These are phyloP conservation scores for Rusavskia elegans DNA, from an alignment of 495 filamentous ascomycete species.

Conservation along the genomic window DNA sequence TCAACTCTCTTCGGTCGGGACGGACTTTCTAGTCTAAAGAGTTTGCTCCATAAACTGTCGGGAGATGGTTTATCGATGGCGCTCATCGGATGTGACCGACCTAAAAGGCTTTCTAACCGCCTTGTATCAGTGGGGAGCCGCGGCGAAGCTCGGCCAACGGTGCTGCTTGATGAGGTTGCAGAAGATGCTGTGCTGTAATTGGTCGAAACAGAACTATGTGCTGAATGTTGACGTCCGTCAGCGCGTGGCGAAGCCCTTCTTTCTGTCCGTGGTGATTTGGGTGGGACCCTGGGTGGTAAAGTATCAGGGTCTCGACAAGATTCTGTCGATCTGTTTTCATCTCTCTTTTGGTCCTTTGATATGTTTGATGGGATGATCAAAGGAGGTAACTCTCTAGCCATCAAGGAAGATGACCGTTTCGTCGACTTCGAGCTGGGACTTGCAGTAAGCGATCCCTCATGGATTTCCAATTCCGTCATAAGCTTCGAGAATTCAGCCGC, in stretches of 20 bases:
- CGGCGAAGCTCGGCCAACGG: slow-evolving; percentile 11
- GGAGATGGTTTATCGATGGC: background rate
- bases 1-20: background rate
- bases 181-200: slow-evolving; percentile 8
- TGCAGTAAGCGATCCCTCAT: slow-evolving; percentile 1
- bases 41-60: background rate
- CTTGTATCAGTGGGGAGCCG: slow-evolving; percentile 2
- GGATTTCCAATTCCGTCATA: background rate
- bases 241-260: slow-evolving; percentile 10
- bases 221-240: slow-evolving; percentile 7
- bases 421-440: background rate
- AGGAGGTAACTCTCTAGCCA: slow-evolving; percentile 32
- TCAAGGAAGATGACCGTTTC: slow-evolving; percentile 24
- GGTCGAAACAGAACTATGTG: slow-evolving; percentile 7
- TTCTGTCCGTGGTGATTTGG: slow-evolving; percentile 23
- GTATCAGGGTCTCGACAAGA: slow-evolving; percentile 18
- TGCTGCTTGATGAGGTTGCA: slow-evolving; percentile 6
- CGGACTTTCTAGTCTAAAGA: background rate
- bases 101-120: slow-evolving; percentile 1
- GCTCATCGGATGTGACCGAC: slow-evolving; percentile 20
- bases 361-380: slow-evolving; percentile 29
- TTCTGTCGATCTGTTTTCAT: slow-evolving; percentile 6
- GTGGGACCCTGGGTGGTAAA: slow-evolving; percentile 25
- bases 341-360: background rate
- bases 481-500: slow-evolving; percentile 1